Percentiles rank a stretch among this genome's conserved stretches.
phyloP scores from a whole-genome alignment of 2,329 filamentous ascomycete genomes.

The Arthrobotrys musiformis region DNA sequence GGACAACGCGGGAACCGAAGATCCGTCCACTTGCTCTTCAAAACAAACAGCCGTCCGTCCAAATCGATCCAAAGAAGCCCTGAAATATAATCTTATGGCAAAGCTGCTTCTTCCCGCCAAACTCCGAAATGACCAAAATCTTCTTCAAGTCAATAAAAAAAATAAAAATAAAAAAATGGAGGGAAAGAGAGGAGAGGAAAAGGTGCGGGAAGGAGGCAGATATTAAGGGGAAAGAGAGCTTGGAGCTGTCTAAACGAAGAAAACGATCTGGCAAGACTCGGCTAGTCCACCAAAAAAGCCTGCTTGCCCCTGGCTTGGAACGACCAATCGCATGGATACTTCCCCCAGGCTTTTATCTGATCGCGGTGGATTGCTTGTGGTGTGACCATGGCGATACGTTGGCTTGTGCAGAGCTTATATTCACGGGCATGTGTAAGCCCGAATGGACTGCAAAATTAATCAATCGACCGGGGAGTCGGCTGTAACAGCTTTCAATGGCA shows the following conservation, averaged over 20 bases:
- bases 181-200: neutral
- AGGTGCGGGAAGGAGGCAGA: conserved; percentile 12
- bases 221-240: conserved; percentile 49
- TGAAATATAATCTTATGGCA: conserved; percentile 1
- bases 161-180: neutral
- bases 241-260: conserved; percentile 13
- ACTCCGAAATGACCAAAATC: conserved; percentile 19
- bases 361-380: conserved; percentile 41
- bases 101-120: conserved; percentile 34
- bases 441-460: conserved; percentile 9
- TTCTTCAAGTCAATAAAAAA: neutral
- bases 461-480: neutral
- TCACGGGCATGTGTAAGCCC: conserved; percentile 7
- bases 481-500: conserved; percentile 1
- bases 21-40: conserved; percentile 6
- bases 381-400: conserved; percentile 53
- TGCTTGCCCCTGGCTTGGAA: conserved; percentile 18
- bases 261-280: conserved; percentile 51
- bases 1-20: conserved; percentile 46
- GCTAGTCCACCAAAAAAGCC: conserved; percentile 42
- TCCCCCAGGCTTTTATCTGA: conserved; percentile 37
- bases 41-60: neutral
- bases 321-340: conserved; percentile 29
- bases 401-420: conserved; percentile 14
- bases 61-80: neutral